phyloP scores from a whole-genome alignment of 2,329 filamentous ascomycete genomes.

The Botryosphaeria agaves region DNA sequence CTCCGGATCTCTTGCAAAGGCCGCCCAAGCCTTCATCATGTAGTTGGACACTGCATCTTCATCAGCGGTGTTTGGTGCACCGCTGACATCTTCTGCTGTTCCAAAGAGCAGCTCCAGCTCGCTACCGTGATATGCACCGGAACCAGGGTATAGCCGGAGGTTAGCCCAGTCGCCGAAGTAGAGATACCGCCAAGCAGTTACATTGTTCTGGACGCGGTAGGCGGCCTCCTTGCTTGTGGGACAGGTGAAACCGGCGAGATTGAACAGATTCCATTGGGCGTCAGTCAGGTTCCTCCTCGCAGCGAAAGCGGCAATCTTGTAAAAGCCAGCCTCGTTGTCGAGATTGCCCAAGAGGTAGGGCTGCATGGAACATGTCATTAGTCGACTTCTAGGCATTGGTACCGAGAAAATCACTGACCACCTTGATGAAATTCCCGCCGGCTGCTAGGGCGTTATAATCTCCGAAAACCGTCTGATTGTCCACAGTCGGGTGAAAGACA shows the following conservation, averaged over 20 bases:
- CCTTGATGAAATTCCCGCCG: slow-evolving; percentile 16
- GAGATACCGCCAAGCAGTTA: slow-evolving; percentile 12
- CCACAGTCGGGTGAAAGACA: slow-evolving; percentile 10
- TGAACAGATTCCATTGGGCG: slow-evolving; percentile 5
- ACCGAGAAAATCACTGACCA: neutral
- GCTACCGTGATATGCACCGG: slow-evolving; percentile 15
- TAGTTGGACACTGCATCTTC: slow-evolving; percentile 6
- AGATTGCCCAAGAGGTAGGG: slow-evolving; percentile 11
- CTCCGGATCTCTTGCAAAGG: slow-evolving; percentile 7
- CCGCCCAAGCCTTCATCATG: slow-evolving; percentile 7
- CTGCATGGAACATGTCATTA: slow-evolving; percentile 1
- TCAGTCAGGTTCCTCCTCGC: slow-evolving; percentile 5
- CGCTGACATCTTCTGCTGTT: slow-evolving; percentile 4
- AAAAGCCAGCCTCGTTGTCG: slow-evolving; percentile 11
- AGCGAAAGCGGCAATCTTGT: slow-evolving; percentile 7
- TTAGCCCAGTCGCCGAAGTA: slow-evolving; percentile 14
- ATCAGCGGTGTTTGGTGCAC: slow-evolving; percentile 5
- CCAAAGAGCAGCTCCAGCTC: slow-evolving; percentile 13
- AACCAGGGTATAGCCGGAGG: slow-evolving; percentile 5
- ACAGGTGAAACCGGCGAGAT: slow-evolving; percentile 11
- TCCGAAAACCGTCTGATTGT: slow-evolving; percentile 10
- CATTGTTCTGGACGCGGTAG: slow-evolving; percentile 4
- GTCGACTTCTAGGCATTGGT: neutral
- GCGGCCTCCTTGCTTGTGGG: slow-evolving; percentile 6
- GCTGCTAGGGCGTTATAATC: slow-evolving; percentile 9